Percentiles rank a stretch among this genome's conserved stretches.
phyloP scores from a whole-genome alignment of 495 filamentous ascomycete species.

The Neurospora intermedia region DNA sequence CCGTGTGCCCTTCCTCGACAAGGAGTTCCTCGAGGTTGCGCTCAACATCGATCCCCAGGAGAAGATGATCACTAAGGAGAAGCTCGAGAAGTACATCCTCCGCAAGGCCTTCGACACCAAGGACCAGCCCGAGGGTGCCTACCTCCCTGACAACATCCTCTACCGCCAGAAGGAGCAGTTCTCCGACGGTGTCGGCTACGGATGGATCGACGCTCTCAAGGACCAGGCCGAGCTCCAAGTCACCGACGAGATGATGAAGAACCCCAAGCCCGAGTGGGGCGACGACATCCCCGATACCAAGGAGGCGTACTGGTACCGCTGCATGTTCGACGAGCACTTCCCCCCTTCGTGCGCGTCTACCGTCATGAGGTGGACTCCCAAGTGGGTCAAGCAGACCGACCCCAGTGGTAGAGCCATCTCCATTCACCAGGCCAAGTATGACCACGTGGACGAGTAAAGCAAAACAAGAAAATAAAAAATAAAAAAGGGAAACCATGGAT shows the following conservation, averaged over 20 bases:
- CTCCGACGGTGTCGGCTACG: conserved; percentile 94
- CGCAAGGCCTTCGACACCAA: conserved; percentile 93
- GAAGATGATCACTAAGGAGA: conserved; percentile 87
- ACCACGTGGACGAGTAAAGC: conserved; percentile 21
- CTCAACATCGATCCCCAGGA: conserved; percentile 91
- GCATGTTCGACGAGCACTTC: conserved; percentile 98
- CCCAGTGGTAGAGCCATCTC: conserved; percentile 76
- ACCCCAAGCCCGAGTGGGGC: conserved; percentile 93
- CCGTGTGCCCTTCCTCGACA: conserved; percentile 95
- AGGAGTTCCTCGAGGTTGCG: conserved; percentile 78
- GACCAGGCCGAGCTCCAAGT: conserved; percentile 81
- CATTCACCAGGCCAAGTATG: conserved; percentile 60
- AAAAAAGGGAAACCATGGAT: neutral
- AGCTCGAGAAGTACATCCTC: conserved; percentile 94
- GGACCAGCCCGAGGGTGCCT: conserved; percentile 69
- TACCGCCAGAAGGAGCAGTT: conserved; percentile 99
- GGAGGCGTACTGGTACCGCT: conserved; percentile 98
- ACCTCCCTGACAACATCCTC: conserved; percentile 88
- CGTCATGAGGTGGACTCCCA: conserved; percentile 96
- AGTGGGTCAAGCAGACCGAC: conserved; percentile 91
- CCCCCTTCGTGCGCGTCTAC: conserved; percentile 82
- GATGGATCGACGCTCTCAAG: conserved; percentile 97
- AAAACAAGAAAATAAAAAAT: neutral
- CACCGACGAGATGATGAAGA: conserved; percentile 93
- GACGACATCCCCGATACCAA: conserved; percentile 84